phyloP scores from a whole-genome alignment of 192 early-diverging fungal genomes.

The Oehlia diaphana region DNA sequence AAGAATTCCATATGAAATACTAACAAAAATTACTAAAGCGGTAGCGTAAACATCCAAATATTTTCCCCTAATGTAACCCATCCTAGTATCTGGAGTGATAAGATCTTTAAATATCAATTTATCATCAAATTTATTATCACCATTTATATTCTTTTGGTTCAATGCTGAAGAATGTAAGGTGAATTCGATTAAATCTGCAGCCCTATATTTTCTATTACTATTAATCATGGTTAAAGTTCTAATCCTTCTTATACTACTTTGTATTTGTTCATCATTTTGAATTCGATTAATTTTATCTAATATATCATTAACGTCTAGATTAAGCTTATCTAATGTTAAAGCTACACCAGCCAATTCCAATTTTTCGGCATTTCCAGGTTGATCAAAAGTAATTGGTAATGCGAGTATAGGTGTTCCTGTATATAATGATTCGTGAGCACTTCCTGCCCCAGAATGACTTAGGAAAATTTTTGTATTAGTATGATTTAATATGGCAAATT shows the following conservation, averaged over 20 bases:
- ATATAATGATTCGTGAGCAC: slow-evolving; percentile 38
- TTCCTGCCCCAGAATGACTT: slow-evolving; percentile 33
- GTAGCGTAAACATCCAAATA: slow-evolving; percentile 20
- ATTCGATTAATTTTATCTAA: neutral
- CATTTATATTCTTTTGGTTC: neutral
- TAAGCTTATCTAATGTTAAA: neutral
- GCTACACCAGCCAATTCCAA: neutral
- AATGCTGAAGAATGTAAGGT: neutral
- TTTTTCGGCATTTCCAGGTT: slow-evolving; percentile 29
- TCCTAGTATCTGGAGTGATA: neutral
- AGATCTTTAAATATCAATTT: neutral
- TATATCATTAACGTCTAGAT: neutral
- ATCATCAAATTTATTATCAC: too few relatives aligned
- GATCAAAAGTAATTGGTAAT: slow-evolving; percentile 35
- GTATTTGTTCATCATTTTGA: neutral
- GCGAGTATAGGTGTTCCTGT: slow-evolving; percentile 29
- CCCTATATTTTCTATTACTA: slow-evolving; percentile 19
- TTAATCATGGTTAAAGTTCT: slow-evolving; percentile 13
- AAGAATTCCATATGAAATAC: neutral
- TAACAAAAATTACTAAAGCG: neutral
- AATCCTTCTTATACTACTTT: neutral
- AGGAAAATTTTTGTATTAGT: slow-evolving; percentile 29
- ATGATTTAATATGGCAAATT: slow-evolving; percentile 39
- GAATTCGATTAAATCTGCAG: slow-evolving; percentile 19
- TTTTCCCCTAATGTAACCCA: slow-evolving; percentile 19